A percentile compares a stretch with the other conserved stretches of the same genome.
Evolutionary conservation across 257 asterid species (phyloP).

Genomic region (Solanum clarkiae): DNA sequence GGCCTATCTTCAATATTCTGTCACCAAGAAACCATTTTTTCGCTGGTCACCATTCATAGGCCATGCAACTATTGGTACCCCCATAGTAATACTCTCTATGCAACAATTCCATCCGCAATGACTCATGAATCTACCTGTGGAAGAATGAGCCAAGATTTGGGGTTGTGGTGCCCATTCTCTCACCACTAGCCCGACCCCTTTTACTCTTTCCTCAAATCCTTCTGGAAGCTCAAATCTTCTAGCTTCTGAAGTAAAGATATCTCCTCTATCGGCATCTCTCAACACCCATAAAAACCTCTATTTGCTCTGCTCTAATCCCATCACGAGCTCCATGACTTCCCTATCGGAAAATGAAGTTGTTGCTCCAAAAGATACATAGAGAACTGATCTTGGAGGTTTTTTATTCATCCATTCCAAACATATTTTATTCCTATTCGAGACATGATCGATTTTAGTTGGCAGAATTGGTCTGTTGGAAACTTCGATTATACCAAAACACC

Average conservation of each 20-base stretch:
- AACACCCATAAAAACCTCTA: slow-evolving; percentile 4
- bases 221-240: background rate
- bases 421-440: background rate
- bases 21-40: slow-evolving; percentile 19
- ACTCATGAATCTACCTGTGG: no score
- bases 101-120: no score
- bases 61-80: slow-evolving; percentile 49
- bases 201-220: slow-evolving; percentile 30
- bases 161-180: background rate
- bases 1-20: slow-evolving; percentile 24
- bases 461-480: no score
- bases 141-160: background rate
- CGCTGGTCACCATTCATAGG: slow-evolving; percentile 61
- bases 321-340: slow-evolving; percentile 27
- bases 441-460: no score
- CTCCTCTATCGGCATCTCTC: slow-evolving; percentile 11
- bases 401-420: slow-evolving; percentile 40
- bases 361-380: slow-evolving; percentile 37
- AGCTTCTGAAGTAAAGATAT: background rate
- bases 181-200: slow-evolving; percentile 17
- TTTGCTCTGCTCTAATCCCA: slow-evolving; percentile 25
- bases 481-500: no score
- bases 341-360: slow-evolving; percentile 15
- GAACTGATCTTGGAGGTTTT: slow-evolving; percentile 20
- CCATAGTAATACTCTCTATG: slow-evolving; percentile 11